Evolutionary conservation across 108 stramenopile species (phyloP).

Genomic region (Stephanodiscus triporus): DNA sequence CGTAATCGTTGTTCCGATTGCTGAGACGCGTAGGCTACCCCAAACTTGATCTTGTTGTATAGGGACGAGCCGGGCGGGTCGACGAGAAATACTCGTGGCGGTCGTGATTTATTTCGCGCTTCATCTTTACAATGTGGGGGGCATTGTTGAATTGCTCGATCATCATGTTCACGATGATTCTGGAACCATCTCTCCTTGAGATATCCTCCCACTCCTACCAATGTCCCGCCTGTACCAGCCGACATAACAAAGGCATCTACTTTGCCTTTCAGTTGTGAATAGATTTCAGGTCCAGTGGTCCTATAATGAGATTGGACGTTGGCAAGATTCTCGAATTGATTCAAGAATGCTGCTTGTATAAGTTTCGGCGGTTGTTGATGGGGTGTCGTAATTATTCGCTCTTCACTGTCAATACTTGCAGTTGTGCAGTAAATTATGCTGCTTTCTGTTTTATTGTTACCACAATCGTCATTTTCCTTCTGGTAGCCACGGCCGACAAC

Average conservation of each 20-base stretch:
- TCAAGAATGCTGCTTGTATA: constrained; percentile 85
- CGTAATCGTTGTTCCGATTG: constrained; percentile 81
- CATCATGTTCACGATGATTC: constrained; percentile 1
- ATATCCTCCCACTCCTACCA: constrained; percentile 88
- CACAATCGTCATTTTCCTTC: neutral
- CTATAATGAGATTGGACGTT: constrained; percentile 87
- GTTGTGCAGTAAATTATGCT: neutral
- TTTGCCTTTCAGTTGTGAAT: constrained; percentile 51
- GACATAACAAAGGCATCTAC: constrained; percentile 97
- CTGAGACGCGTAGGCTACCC: constrained; percentile 89
- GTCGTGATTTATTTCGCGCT: constrained; percentile 14
- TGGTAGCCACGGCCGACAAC: neutral
- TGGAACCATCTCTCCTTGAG: constrained; percentile 64
- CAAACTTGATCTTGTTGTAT: constrained; percentile 87
- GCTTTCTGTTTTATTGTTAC: neutral
- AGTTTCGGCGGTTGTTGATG: constrained; percentile 15
- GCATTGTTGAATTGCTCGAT: constrained; percentile 5
- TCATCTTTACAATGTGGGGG: neutral
- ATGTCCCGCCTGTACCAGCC: constrained; percentile 95
- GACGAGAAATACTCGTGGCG: constrained; percentile 73
- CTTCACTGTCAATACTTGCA: neutral
- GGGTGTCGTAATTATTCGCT: neutral
- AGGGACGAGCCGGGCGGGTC: constrained; percentile 94
- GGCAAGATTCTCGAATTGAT: constrained; percentile 95
- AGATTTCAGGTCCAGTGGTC: constrained; percentile 92